Base-by-base conservation (phyloP, 192 early-diverging fungal genomes). In the Lobosporangium transversale region DNA sequence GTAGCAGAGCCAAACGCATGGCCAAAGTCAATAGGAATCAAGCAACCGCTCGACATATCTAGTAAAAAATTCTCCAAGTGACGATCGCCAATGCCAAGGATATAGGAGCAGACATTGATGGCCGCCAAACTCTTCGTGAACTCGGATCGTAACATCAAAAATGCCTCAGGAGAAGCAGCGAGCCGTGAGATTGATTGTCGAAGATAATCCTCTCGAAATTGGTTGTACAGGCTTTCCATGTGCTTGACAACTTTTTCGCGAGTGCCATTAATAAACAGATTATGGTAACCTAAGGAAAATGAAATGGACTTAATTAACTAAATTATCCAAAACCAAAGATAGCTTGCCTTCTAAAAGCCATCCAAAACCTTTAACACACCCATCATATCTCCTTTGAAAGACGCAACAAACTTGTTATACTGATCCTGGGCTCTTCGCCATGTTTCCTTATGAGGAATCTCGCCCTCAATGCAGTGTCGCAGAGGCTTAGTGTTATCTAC, bases 1-100 rank as follows among this genome's bases (percentile, higher is more conserved):
- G 93, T 92, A 1, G 92, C 92, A 0, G 93, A 92, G 17, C 92
- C 93, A 79, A 94, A 94, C 3, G 93, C 93, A 58, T 93, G 91
- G 0, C 93, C 93, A 63, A 94, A 94, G 81, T 94, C 93, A 66
- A 94, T 94, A 0, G 87, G 85, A 20, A 94, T 83, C 18, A 94
- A 62, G 29, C 83, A 79, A 14, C 93, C 92, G 66, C 73, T 86
- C 43, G 80, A 86, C 64, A 87, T 66, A 52, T 93, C 88, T 17
- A 94, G 53, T 60, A 94, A 68, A 63, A 91, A 90, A 63, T 94
- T 94, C 36, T 94, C 93, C 53, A 89, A 61, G 58, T 94, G 93
- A 24, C 93, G 84, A 83, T 94, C 93, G 3, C 93, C 93, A 62
- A 94, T 94, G 15, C 90, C 92, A 20, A 93, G 81, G 1, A 93